A percentile compares a stretch with the other conserved stretches of the same genome.
These are phyloP conservation scores for Xylaria sp. DNA, from an alignment of 2,329 filamentous ascomycete species.

Conservation along the genomic window DNA sequence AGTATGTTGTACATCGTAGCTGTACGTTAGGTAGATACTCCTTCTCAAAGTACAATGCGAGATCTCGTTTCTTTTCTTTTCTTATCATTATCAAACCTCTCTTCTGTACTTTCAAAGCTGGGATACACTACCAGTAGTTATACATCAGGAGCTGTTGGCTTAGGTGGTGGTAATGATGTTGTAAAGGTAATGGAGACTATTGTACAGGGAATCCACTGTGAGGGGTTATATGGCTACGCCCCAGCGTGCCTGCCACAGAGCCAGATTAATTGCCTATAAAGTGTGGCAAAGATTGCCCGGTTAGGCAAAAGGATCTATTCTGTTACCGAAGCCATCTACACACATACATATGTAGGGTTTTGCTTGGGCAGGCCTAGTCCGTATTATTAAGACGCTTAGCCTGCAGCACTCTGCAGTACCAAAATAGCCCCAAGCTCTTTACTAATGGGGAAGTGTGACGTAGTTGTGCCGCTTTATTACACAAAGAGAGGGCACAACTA, in stretches of 20 bases:
- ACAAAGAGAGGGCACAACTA: slow-evolving; percentile 33
- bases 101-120: neutral
- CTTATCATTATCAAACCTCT: too few species aligned
- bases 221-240: too few species aligned
- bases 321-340: neutral
- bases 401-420: neutral
- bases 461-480: slow-evolving; percentile 36
- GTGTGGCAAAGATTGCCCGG: neutral
- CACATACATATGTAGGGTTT: neutral
- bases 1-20: neutral
- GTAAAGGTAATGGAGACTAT: too few species aligned
- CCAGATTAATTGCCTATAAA: slow-evolving; percentile 3
- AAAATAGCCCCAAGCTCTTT: slow-evolving; percentile 35
- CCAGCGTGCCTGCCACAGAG: too few species aligned
- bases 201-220: too few species aligned
- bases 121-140: neutral
- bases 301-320: neutral
- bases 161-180: too few species aligned
- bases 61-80: neutral
- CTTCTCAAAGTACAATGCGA: neutral
- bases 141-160: too few species aligned
- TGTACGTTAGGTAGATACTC: neutral
- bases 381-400: neutral
- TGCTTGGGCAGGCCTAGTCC: neutral
- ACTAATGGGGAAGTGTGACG: slow-evolving; percentile 32